A percentile compares a stretch with the other conserved stretches of the same genome.
phyloP scores from a whole-genome alignment of 75 land plant genomes.

The Sequoiadendron giganteum region DNA sequence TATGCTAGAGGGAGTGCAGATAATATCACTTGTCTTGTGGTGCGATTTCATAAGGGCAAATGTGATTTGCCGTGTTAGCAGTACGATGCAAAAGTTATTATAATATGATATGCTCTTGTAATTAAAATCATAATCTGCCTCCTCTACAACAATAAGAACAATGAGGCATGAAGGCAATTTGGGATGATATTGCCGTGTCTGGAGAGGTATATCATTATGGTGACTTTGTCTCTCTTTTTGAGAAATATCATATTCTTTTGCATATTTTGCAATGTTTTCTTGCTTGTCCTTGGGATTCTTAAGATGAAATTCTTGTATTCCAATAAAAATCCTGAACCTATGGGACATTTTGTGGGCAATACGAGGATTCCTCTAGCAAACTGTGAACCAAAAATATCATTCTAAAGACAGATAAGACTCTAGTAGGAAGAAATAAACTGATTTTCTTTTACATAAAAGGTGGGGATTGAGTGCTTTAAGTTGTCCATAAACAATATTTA shows the following conservation, averaged over 20 bases:
- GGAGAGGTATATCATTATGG: neutral
- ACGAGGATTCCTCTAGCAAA: neutral
- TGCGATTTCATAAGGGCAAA: constrained; percentile 66
- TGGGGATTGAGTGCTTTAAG: neutral
- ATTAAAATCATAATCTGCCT: neutral
- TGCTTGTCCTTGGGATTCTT: neutral
- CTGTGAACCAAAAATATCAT: neutral
- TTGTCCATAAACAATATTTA: neutral
- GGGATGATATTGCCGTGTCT: neutral
- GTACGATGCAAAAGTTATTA: neutral
- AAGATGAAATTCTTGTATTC: neutral
- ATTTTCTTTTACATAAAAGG: neutral
- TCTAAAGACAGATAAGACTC: neutral
- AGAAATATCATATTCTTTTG: neutral
- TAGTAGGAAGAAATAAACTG: neutral
- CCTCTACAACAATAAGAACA: neutral
- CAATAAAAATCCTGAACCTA: neutral
- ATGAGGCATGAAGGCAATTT: neutral
- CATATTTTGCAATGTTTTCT: neutral
- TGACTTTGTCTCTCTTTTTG: neutral
- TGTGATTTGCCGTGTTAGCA: neutral
- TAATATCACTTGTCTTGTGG: constrained; percentile 87
- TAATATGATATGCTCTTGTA: neutral
- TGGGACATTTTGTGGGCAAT: neutral
- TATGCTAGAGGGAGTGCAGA: constrained; percentile 81